A percentile compares a stretch with the other conserved stretches of the same genome.
These are phyloP conservation scores for Trichoderma asperellum DNA, from an alignment of 2,329 filamentous ascomycete genomes.

Conservation along the genomic window DNA sequence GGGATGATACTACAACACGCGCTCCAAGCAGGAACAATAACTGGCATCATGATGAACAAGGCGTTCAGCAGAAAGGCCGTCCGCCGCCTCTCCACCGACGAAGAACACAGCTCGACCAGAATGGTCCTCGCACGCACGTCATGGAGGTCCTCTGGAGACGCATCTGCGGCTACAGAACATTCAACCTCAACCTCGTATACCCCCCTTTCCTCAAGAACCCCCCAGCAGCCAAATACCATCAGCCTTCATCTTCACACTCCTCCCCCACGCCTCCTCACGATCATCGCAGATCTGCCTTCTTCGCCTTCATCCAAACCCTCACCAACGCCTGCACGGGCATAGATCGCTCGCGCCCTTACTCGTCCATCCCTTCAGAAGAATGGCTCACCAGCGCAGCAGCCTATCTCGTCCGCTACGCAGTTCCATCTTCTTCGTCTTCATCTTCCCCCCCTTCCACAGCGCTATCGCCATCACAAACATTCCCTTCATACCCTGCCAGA, in stretches of 20 bases:
- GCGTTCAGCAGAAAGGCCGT: neutral
- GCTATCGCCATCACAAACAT: neutral
- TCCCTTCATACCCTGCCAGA: neutral
- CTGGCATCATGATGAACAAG: neutral
- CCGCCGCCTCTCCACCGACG: neutral
- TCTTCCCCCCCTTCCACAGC: neutral
- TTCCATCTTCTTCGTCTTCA: neutral
- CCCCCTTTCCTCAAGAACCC: conserved; percentile 30
- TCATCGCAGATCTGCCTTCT: conserved; percentile 37
- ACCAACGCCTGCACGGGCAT: conserved; percentile 41
- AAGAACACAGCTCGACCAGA: conserved; percentile 6
- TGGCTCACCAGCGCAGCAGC: conserved; percentile 42
- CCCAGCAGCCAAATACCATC: neutral
- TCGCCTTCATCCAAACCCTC: conserved; percentile 42
- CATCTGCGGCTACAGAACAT: conserved; percentile 35
- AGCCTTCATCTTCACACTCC: neutral
- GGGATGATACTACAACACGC: neutral
- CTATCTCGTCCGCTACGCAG: conserved; percentile 37
- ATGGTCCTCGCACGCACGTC: conserved; percentile 31
- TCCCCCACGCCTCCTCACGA: neutral
- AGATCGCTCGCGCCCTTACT: conserved; percentile 37
- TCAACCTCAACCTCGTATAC: conserved; percentile 37
- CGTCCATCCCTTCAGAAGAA: conserved; percentile 34
- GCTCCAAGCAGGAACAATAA: neutral
- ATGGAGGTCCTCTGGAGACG: conserved; percentile 40